Conservation (phyloP, 2,329 filamentous ascomycete genomes). For the Ceratocystis variospora region DNA sequence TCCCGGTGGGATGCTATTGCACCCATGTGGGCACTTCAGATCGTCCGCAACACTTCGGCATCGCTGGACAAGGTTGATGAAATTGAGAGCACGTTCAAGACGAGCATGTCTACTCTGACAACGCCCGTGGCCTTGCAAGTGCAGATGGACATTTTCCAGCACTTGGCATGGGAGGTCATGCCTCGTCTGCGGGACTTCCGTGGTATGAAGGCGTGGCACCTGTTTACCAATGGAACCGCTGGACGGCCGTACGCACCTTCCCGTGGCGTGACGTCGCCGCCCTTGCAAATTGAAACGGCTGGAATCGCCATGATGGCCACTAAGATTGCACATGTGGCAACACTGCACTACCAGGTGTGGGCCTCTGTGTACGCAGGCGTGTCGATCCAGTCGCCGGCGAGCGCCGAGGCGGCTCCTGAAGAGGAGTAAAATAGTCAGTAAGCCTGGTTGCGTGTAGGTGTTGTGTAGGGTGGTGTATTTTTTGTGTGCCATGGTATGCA, state of each 20-base stretch:
- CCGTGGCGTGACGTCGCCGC: constrained; percentile 26
- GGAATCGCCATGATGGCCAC: constrained; percentile 56
- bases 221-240: constrained; percentile 41
- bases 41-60: constrained; percentile 42
- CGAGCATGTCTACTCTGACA: constrained; percentile 32
- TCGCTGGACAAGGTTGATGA: constrained; percentile 34
- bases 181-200: constrained; percentile 18
- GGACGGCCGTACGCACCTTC: constrained; percentile 20
- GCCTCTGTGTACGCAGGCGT: constrained; percentile 31
- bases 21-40: constrained; percentile 42
- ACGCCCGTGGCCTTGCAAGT: constrained; percentile 34
- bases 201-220: constrained; percentile 21
- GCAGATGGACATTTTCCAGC: constrained; percentile 29
- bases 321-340: constrained; percentile 66
- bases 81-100: constrained; percentile 37
- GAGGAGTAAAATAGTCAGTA: background rate
- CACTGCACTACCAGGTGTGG: constrained; percentile 88
- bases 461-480: background rate
- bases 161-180: constrained; percentile 28
- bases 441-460: background rate
- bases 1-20: constrained; percentile 41
- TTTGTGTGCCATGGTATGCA: background rate
- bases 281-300: constrained; percentile 35
- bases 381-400: background rate
- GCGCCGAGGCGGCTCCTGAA: background rate